Conservation (phyloP, 106 monocot genomes). For the Gastrodia elata region DNA sequence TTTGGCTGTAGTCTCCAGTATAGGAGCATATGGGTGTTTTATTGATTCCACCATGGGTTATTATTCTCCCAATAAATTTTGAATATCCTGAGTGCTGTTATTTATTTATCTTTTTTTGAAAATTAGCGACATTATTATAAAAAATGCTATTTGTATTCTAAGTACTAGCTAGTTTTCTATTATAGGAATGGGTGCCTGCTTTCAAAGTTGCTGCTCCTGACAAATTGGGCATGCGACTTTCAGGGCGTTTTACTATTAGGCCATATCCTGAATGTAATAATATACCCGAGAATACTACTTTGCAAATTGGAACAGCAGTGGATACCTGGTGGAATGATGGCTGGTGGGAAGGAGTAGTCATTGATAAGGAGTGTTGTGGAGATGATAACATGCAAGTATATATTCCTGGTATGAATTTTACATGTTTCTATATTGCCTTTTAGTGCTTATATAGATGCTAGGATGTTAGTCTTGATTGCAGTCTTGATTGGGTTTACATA, state of each 20-base stretch:
- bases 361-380: slow-evolving; percentile 28
- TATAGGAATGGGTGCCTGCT: slow-evolving; percentile 76
- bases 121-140: background rate
- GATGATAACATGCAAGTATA: slow-evolving; percentile 61
- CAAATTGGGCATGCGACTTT: slow-evolving; percentile 62
- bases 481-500: too few relatives aligned
- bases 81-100: background rate
- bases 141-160: background rate
- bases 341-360: slow-evolving; percentile 94
- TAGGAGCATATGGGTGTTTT: background rate
- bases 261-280: slow-evolving; percentile 31
- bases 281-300: slow-evolving; percentile 18
- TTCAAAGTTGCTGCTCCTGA: slow-evolving; percentile 53
- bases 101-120: background rate
- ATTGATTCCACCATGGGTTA: background rate
- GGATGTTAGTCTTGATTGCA: too few relatives aligned
- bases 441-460: too few relatives aligned
- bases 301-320: slow-evolving; percentile 53
- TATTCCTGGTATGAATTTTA: slow-evolving; percentile 56
- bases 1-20: background rate
- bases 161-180: slow-evolving; percentile 8
- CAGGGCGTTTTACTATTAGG: slow-evolving; percentile 55
- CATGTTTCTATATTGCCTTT: background rate
- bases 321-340: slow-evolving; percentile 91
- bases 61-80: background rate